phyloP scores from a whole-genome alignment of 768 basidiomycete species.

The Naganishia friedmannii region DNA sequence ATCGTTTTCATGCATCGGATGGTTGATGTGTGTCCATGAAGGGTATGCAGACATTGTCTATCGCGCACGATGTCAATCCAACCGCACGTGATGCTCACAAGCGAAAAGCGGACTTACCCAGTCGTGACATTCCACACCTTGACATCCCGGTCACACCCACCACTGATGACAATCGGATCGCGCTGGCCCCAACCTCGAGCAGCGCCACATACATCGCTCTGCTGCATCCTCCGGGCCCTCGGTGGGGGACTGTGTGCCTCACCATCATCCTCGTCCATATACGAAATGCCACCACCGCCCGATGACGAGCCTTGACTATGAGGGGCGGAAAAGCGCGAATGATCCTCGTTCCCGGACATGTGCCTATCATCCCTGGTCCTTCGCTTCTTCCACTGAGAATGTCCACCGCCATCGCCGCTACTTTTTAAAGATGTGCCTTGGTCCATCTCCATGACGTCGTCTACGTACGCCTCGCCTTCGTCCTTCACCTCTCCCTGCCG shows the following conservation, averaged over 20 bases:
- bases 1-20: conserved; percentile 85
- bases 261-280: background rate
- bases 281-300: background rate
- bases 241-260: background rate
- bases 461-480: conserved; percentile 6
- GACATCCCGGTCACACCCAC: conserved; percentile 88
- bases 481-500: background rate
- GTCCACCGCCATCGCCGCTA: background rate
- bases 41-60: conserved; percentile 69
- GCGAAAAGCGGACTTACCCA: conserved; percentile 59
- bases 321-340: background rate
- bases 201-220: conserved; percentile 61
- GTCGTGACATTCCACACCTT: conserved; percentile 85
- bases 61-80: background rate
- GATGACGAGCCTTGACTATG: background rate
- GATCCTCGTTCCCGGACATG: background rate
- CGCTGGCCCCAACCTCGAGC: conserved; percentile 88
- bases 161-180: conserved; percentile 77
- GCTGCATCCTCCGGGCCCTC: conserved; percentile 44
- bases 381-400: conserved; percentile 9
- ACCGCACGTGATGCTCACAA: too few species aligned
- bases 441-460: background rate
- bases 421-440: background rate
- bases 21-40: conserved; percentile 82
- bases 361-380: background rate